Conservation (phyloP, 129 eudicot species). For the Scalesia atractyloides region DNA sequence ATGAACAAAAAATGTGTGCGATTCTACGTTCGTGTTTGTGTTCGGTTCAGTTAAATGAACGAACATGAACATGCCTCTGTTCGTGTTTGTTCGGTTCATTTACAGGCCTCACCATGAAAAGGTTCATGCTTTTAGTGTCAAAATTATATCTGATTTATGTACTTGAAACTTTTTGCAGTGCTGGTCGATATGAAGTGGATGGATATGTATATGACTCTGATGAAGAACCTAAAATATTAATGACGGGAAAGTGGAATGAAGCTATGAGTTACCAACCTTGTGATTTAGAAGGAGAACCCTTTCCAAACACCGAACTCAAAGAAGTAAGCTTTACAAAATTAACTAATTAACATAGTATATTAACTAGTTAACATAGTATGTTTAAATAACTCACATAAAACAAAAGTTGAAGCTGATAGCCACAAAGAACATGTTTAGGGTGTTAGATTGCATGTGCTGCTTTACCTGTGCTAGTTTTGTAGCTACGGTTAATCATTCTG, state of each 20-base stretch:
- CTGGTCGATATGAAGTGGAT: slow-evolving; percentile 95
- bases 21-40: no score
- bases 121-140: neutral
- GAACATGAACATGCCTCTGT: no score
- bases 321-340: slow-evolving; percentile 79
- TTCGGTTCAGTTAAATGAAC: no score
- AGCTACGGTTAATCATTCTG: neutral
- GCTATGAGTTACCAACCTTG: slow-evolving; percentile 90
- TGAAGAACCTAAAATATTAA: slow-evolving; percentile 90
- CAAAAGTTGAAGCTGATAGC: neutral
- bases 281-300: slow-evolving; percentile 92
- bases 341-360: no score
- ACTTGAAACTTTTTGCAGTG: slow-evolving; percentile 47
- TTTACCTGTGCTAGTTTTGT: neutral
- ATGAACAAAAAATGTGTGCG: no score
- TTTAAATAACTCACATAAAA: neutral
- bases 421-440: neutral
- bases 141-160: slow-evolving; percentile 2
- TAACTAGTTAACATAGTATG: neutral
- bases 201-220: slow-evolving; percentile 85
- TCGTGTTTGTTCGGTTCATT: no score
- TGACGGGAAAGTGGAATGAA: slow-evolving; percentile 96
- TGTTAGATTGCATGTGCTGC: neutral
- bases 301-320: slow-evolving; percentile 75
- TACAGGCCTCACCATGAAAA: neutral